Percentiles rank a stretch among this genome's conserved stretches.
phyloP scores from a whole-genome alignment of 1,284 basidiomycete species.

The Microbotryum scabiosae region DNA sequence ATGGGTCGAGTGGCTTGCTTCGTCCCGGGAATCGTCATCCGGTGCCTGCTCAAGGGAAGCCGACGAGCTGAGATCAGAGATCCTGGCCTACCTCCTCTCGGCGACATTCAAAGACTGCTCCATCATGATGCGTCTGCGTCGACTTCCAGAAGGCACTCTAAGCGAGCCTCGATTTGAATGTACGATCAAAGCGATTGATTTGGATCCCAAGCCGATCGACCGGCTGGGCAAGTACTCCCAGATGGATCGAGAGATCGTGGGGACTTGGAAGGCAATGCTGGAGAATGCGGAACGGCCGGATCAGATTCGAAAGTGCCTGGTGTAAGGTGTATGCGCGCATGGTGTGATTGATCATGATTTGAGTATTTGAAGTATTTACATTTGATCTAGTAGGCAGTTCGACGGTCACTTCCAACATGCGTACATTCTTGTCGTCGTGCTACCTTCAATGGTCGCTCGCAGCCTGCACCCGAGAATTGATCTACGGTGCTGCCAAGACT shows the following conservation, averaged over 20 bases:
- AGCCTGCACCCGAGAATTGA: too few relatives aligned
- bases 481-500: too few relatives aligned
- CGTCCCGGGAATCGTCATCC: constrained; percentile 10
- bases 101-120: constrained; percentile 97
- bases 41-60: not conserved
- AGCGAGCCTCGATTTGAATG: not conserved
- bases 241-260: constrained; percentile 62
- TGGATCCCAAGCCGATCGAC: constrained; percentile 68
- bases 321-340: too few relatives aligned
- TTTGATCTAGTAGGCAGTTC: too few relatives aligned
- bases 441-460: too few relatives aligned
- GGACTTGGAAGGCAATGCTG: constrained; percentile 21
- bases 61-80: constrained; percentile 9
- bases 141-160: not conserved
- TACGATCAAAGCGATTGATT: constrained; percentile 65
- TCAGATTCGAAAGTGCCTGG: too few relatives aligned
- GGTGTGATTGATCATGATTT: too few relatives aligned
- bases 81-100: constrained; percentile 70
- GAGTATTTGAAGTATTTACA: too few relatives aligned
- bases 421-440: too few relatives aligned
- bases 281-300: not conserved
- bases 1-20: constrained; percentile 9
- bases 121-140: constrained; percentile 53
- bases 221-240: constrained; percentile 62
- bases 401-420: too few relatives aligned